Percentiles rank a stretch among this genome's conserved stretches.
Evolutionary conservation across 345 rosid species (phyloP).

Genomic region (Gossypium stocksii): DNA sequence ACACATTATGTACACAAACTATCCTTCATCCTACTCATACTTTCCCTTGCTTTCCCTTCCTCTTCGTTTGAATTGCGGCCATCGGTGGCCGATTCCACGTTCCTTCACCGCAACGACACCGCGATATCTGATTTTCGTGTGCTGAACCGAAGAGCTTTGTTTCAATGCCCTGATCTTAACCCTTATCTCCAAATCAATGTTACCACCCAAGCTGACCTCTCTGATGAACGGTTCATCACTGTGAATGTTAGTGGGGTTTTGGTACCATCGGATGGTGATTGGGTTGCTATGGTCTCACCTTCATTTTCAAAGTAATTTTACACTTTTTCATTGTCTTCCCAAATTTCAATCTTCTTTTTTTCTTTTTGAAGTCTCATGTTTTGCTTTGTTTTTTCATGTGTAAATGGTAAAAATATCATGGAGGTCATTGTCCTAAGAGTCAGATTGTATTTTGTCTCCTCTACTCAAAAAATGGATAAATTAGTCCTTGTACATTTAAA

Average conservation of each 20-base stretch:
- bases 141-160: slow-evolving; percentile 38
- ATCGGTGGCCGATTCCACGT: slow-evolving; percentile 19
- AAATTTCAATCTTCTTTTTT: not conserved
- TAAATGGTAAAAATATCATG: not conserved
- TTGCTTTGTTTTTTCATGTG: not conserved
- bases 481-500: no score
- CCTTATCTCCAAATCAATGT: slow-evolving; percentile 32
- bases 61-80: slow-evolving; percentile 32
- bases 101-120: slow-evolving; percentile 36
- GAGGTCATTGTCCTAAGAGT: no score
- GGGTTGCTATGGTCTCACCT: slow-evolving; percentile 77
- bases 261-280: slow-evolving; percentile 31
- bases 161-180: slow-evolving; percentile 26
- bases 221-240: slow-evolving; percentile 34
- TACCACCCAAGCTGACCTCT: slow-evolving; percentile 6
- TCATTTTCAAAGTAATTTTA: slow-evolving; percentile 35
- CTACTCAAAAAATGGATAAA: no score
- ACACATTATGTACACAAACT: not conserved
- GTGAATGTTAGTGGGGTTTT: slow-evolving; percentile 49
- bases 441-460: no score
- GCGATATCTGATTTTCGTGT: slow-evolving; percentile 50
- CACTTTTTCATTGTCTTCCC: not conserved
- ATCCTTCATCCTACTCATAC: not conserved
- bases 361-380: no score
- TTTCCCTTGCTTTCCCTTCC: not conserved